Evolutionary conservation across 148 eudicot genomes (phyloP), one percentile per base, ranked within the genome.

Genomic region (Suaeda aralocaspica): DNA sequence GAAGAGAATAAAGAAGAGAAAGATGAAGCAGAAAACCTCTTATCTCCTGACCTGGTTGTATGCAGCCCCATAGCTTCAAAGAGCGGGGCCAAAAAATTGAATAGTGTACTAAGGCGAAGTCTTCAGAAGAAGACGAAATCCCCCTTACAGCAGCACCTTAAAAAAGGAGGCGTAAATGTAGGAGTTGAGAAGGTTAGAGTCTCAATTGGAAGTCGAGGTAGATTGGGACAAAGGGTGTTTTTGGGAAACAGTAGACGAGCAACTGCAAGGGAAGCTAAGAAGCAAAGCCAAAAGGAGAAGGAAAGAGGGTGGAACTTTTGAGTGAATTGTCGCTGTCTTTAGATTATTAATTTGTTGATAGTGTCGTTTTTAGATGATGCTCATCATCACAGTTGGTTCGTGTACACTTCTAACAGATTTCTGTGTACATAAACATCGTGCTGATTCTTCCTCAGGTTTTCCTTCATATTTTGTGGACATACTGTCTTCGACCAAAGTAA

Each of bases 291-390:
- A 3, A 83, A 79, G 72, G 95, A 82, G 14, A 92, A 88, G 82
- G 97, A 92, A 68, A 78, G 91, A 64, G 89, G 93, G 50, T 92
- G 98, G 98, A 92, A 89, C 76, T 84, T 76, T 68, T 89, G 84
- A 81, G 25, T n/a, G 34, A 46, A 1, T 18, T 21, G 19, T 49
- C 19, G 24, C n/a, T 22, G 18, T 49, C 53, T n/a, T 0, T 49
- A 1, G 19, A 49, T 49, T 49, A 6, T 6, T 25, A 12, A 12
- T 28, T 2, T 56, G 60, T 26, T 44, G 36, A 22, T 11, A 51
- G 28, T n/a, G 53, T 36, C 41, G 6, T 70, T 68, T 60, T 33
- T 52, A 59, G 80, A 68, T 64, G 80, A 76, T 72, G 80, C 77
- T 53, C 12, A 50, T 72, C 77, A 45, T 76, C 72, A 33, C 36